These are phyloP conservation scores for Stephanodiscus minutulus DNA, from an alignment of 108 stramenopile genomes.

Conservation along the genomic window DNA sequence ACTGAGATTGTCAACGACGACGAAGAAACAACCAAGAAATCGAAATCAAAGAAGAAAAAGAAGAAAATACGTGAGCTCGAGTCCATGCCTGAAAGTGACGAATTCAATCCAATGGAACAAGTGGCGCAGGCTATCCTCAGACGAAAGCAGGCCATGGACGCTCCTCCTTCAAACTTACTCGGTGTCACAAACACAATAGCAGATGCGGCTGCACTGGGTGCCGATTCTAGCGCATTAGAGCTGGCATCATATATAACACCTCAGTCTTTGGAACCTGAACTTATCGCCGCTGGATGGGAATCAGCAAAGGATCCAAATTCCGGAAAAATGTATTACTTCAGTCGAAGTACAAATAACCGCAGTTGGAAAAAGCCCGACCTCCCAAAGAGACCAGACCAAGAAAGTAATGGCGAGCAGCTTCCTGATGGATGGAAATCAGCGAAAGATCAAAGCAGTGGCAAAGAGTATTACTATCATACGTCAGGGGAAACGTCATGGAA, in stretches of 20 bases:
- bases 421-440: conserved; percentile 75
- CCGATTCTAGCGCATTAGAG: conserved; percentile 12
- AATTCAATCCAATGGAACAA: conserved; percentile 78
- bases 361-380: conserved; percentile 62
- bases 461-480: conserved; percentile 71
- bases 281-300: conserved; percentile 44
- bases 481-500: conserved; percentile 75
- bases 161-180: conserved; percentile 30
- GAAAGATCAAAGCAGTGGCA: conserved; percentile 57
- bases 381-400: too few relatives aligned
- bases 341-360: conserved; percentile 57
- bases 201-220: conserved; percentile 47
- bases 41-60: conserved; percentile 56
- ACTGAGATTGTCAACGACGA: not conserved
- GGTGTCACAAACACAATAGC: conserved; percentile 17
- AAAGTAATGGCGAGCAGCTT: conserved; percentile 26
- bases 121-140: conserved; percentile 60
- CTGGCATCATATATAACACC: not conserved
- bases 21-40: conserved; percentile 22
- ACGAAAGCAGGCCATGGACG: conserved; percentile 51
- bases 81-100: conserved; percentile 54
- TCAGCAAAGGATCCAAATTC: conserved; percentile 65
- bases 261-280: conserved; percentile 25
- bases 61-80: conserved; percentile 26
- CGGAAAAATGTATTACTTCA: conserved; percentile 77